Evolutionary conservation across 2,329 filamentous ascomycete genomes (phyloP).

Genomic region (Myriosclerotinia scirpicola): DNA sequence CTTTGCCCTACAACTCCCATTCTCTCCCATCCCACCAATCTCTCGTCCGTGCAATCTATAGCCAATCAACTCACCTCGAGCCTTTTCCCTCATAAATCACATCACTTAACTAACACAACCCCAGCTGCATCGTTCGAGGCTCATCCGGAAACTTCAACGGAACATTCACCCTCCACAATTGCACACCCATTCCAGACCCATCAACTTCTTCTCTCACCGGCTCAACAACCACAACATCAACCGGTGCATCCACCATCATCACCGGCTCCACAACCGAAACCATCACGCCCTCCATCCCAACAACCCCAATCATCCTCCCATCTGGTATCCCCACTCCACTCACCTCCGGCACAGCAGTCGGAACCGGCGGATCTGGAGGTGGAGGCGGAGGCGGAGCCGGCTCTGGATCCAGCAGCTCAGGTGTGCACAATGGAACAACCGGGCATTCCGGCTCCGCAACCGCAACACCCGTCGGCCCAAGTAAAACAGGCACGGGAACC

Average conservation of each 20-base stretch:
- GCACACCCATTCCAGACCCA: slow-evolving; percentile 26
- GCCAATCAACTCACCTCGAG: too few species aligned
- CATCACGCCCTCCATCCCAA: slow-evolving; percentile 25
- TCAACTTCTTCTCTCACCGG: slow-evolving; percentile 28
- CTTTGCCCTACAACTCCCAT: background rate
- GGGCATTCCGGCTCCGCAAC: slow-evolving; percentile 20
- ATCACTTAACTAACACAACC: slow-evolving; percentile 6
- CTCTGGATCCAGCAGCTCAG: slow-evolving; percentile 3
- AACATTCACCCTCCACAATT: slow-evolving; percentile 43
- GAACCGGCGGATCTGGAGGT: slow-evolving; percentile 13
- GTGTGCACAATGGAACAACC: slow-evolving; percentile 13
- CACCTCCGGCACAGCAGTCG: slow-evolving; percentile 9
- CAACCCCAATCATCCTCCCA: background rate
- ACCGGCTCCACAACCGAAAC: slow-evolving; percentile 29
- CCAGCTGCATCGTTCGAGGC: slow-evolving; percentile 48
- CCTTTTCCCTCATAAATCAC: too few species aligned
- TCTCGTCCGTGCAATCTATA: background rate
- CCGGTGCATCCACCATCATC: slow-evolving; percentile 25
- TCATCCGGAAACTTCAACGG: slow-evolving; percentile 39
- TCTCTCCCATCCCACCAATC: background rate
- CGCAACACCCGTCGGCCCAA: slow-evolving; percentile 27
- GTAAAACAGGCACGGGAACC: slow-evolving; percentile 8
- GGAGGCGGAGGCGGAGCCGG: slow-evolving; percentile 9
- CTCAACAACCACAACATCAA: slow-evolving; percentile 31
- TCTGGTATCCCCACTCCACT: background rate